Base-by-base conservation (phyloP, 108 stramenopile genomes). In the Nannochloropsis gaditana region DNA sequence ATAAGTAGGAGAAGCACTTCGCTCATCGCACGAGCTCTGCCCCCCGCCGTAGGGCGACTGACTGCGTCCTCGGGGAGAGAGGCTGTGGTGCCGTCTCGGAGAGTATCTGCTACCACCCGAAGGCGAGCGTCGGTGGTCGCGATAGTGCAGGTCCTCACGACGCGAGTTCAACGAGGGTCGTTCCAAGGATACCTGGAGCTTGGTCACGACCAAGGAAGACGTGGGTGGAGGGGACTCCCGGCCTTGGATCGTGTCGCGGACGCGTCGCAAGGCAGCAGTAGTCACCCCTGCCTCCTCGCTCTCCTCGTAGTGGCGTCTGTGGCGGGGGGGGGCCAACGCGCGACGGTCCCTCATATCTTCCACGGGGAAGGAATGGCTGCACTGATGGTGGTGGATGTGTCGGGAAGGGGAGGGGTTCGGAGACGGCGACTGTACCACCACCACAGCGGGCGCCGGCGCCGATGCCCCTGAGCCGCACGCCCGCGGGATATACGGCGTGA, bases 141-240 rank as follows among this genome's bases (percentile, higher is more conserved):
- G n/a, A n/a, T 73, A 73, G 59, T 73, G 59, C 19, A 73, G 59
- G 59, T 73, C 59, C 59, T 73, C 59, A 15, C 59, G 59, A n/a
- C 59, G 59, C n/a, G 59, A 15, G 59, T 8, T 73, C 19, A 73
- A 15, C 59, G 59, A n/a, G 15, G 59, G 59, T n/a, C 59, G 15
- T 73, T 73, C 59, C 59, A 73, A 73, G 59, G 59, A 73, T n/a
- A 73, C 59, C 59, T 73, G 59, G 19, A 73, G 59, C 59, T 73
- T 73, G 59, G 59, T 73, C 59, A 73, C 59, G 19, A 73, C 59
- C 59, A 73, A 73, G 19, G 59, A 73, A 73, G 19, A 15, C 19
- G 59, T n/a, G 59, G 59, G 59, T n/a, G 59, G 59, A n/a, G 59
- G n/a, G 8, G 59, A 73, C 8, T 15, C 59, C 3, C 59, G 59